A percentile compares a stretch with the other conserved stretches of the same genome.
These are phyloP conservation scores for Hygrophila difformis DNA, from an alignment of 257 asterid genomes.

Conservation along the genomic window DNA sequence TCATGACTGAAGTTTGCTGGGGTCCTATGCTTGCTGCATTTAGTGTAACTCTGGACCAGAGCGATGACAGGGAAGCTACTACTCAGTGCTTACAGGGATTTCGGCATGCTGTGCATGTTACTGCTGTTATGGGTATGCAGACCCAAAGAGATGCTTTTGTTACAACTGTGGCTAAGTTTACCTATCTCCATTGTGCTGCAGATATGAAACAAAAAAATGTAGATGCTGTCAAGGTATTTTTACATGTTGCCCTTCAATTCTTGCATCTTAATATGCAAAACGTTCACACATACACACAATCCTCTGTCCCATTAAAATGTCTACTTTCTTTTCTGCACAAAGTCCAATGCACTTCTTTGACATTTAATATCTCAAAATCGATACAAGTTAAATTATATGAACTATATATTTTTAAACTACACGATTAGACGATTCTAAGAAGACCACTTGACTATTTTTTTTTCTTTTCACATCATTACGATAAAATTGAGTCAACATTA, in stretches of 20 bases:
- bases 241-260: conserved; percentile 16
- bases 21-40: conserved; percentile 99
- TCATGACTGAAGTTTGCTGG: conserved; percentile 99
- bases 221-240: conserved; percentile 85
- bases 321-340: too few relatives aligned
- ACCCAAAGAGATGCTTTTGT: conserved; percentile 98
- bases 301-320: not conserved
- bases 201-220: conserved; percentile 99
- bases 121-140: conserved; percentile 93
- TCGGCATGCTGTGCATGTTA: conserved; percentile 92
- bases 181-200: conserved; percentile 96
- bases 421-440: too few relatives aligned
- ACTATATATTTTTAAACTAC: too few relatives aligned
- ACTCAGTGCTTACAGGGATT: conserved; percentile 85
- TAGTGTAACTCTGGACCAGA: conserved; percentile 96
- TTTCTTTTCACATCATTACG: too few relatives aligned
- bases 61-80: conserved; percentile 91
- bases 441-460: too few relatives aligned
- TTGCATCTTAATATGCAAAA: conserved; percentile 13
- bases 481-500: too few relatives aligned
- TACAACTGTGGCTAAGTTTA: conserved; percentile 95
- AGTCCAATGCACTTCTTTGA: too few relatives aligned
- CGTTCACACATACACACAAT: conserved; percentile 8
- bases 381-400: too few relatives aligned
- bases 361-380: too few relatives aligned